A percentile compares a stretch with the other conserved stretches of the same genome.
Conservation (phyloP, 2,329 filamentous ascomycete genomes). For the Colletotrichum somersetense region DNA sequence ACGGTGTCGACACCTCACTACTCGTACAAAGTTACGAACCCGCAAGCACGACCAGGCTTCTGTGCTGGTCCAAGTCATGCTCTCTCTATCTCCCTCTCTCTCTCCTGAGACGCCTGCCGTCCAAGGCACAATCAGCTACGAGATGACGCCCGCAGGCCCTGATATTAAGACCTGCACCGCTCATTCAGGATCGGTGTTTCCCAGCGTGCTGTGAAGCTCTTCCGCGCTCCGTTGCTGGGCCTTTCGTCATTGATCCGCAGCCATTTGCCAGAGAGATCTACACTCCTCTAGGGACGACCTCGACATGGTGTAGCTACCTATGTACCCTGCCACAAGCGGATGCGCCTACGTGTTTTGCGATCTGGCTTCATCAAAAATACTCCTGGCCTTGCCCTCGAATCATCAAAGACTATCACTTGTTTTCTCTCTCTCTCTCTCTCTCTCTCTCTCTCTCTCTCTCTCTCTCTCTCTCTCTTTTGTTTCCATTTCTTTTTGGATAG, state of each 20-base stretch:
- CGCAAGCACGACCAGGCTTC: background rate
- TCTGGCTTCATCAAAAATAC: constrained; percentile 1
- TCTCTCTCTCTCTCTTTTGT: background rate
- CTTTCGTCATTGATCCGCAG: background rate
- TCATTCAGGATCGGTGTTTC: background rate
- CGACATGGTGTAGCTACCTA: background rate
- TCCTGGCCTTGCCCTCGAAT: background rate
- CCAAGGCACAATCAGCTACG: constrained; percentile 11
- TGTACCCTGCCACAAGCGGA: background rate
- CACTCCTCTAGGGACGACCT: background rate
- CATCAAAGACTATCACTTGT: background rate
- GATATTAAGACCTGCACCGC: constrained; percentile 1
- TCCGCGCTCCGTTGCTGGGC: background rate
- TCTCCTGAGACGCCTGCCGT: background rate
- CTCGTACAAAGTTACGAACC: background rate
- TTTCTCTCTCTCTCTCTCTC: constrained; percentile 1
- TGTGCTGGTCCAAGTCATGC: constrained; percentile 12
- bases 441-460: constrained; percentile 2
- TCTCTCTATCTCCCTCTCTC: background rate
- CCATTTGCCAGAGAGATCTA: background rate
- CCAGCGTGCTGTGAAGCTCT: background rate
- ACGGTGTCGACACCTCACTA: background rate
- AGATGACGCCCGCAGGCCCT: constrained; percentile 1
- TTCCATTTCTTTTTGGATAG: background rate
- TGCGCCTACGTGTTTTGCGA: background rate